phyloP scores from a whole-genome alignment of 129 eudicot genomes.

The Saussurea involucrata region DNA sequence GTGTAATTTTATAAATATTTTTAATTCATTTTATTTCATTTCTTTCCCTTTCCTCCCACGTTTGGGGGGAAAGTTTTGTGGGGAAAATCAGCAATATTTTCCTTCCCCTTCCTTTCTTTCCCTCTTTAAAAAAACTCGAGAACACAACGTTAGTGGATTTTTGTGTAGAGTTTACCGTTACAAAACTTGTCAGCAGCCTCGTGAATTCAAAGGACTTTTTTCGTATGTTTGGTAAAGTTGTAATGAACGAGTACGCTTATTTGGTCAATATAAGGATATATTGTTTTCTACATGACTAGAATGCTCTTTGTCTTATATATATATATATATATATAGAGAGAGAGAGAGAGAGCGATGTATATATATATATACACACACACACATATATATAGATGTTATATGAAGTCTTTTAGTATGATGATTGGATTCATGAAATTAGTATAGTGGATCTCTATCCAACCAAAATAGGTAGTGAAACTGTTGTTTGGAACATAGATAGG shows the following conservation, averaged over 20 bases:
- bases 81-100: too few relatives aligned
- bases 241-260: background rate
- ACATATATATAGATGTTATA: background rate
- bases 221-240: background rate
- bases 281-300: background rate
- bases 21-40: too few relatives aligned
- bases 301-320: background rate
- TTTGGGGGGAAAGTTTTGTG: too few relatives aligned
- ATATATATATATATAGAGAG: too few relatives aligned
- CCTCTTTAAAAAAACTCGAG: too few relatives aligned
- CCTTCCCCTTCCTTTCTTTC: too few relatives aligned
- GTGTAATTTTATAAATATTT: too few relatives aligned
- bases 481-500: background rate
- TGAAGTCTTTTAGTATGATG: background rate
- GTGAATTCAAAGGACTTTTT: background rate
- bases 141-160: too few relatives aligned
- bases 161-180: background rate
- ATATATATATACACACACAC: too few relatives aligned
- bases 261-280: background rate
- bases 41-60: too few relatives aligned
- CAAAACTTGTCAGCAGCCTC: background rate
- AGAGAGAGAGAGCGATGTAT: too few relatives aligned
- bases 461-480: background rate
- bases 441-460: background rate
- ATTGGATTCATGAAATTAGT: background rate